Evolutionary conservation across 331 rosid species (phyloP), one percentile per base, ranked within the genome.

Genomic region (Stylosanthes scabra): DNA sequence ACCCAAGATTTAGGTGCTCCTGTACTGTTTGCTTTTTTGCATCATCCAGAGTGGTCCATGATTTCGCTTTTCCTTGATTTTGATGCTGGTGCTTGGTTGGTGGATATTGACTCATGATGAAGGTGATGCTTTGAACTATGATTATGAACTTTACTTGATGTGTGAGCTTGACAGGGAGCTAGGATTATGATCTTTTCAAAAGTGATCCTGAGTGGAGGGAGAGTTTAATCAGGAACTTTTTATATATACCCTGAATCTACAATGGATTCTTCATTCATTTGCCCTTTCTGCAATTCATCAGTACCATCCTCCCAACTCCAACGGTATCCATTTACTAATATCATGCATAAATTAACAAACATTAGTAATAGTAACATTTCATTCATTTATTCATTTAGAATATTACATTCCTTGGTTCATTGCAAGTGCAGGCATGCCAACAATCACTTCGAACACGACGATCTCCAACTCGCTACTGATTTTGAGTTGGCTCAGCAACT

Each of bases 271-370:
- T 74, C 78, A 8, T 77, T 78, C 29, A 63, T 46, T 45, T 91
- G 98, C 84, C 97, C 97, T 42, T 80, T 93, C 70, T 91, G 97
- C 71, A 54, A 74, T 63, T 50, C 82, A 64, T 73, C 76, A 16
- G 55, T 93, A 62, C 91, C 89, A 12, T 79, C 84, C 5, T 80
- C 87, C 6, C 88, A 87, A 63, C 86, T 93, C 42, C 88, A 93
- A 74, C 37, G 92, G 98, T 93, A 80, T 13, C 11, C 12, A 31
- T 63, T 8, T 44, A 11, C 25, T 2, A 2, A 11, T 42, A 0
- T 20, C 6, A 25, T 45, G 20, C 45, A 31, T 31, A 31, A 2
- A 31, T 31, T 3, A 31, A 31, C 37, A 31, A 31, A 31, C 37
- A 31, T 31, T 31, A 31, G 3, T 31, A 31, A 31, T 31, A 2